These are phyloP conservation scores for Ambrosia hybrid DNA, from an alignment of 140 eudicot genomes.

Conservation along the genomic window DNA sequence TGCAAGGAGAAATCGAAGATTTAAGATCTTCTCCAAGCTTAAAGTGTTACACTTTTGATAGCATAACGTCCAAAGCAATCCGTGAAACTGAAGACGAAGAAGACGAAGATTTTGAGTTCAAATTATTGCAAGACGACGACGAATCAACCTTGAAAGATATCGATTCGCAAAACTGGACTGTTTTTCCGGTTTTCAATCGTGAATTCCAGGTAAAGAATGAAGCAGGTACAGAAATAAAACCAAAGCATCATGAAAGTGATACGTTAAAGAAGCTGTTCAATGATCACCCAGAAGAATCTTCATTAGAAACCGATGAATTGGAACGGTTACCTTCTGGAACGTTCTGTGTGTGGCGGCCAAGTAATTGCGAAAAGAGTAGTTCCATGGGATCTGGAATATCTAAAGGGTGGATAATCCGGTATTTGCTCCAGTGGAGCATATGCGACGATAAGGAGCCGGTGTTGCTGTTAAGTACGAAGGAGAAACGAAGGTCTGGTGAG, in stretches of 20 bases:
- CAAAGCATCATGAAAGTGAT: neutral
- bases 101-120: no score
- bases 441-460: constrained; percentile 63
- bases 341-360: constrained; percentile 11
- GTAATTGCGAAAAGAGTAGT: constrained; percentile 47
- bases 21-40: no score
- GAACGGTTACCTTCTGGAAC: constrained; percentile 7
- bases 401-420: constrained; percentile 22
- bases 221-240: no score
- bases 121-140: no score
- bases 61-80: no score
- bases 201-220: no score
- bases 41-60: no score
- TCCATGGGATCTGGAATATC: constrained; percentile 45
- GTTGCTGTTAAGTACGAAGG: constrained; percentile 25
- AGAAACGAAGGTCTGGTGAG: constrained; percentile 10
- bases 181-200: constrained; percentile 7
- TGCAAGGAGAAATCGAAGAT: no score
- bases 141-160: neutral
- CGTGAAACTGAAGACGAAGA: no score
- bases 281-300: neutral
- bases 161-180: no score
- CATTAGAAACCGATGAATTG: neutral
- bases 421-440: constrained; percentile 61
- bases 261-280: constrained; percentile 5